These are phyloP conservation scores for Pseudogymnoascus sp. DNA, from an alignment of 2,329 filamentous ascomycete genomes.

Conservation along the genomic window DNA sequence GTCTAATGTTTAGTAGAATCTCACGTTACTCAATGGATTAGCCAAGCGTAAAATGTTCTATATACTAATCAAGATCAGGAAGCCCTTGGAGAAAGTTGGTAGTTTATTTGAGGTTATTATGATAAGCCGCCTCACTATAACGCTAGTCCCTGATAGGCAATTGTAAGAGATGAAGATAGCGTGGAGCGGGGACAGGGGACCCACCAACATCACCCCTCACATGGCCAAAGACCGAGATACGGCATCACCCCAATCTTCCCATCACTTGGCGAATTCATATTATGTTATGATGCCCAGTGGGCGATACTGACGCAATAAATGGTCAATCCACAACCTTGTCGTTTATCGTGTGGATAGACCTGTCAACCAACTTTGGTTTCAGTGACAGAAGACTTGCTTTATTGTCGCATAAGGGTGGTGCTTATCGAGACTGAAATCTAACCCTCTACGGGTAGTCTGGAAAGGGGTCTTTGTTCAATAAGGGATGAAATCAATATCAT, in stretches of 20 bases:
- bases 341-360: neutral
- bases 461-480: constrained; percentile 11
- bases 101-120: neutral
- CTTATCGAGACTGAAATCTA: neutral
- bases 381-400: neutral
- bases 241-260: neutral
- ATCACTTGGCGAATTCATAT: neutral
- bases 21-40: neutral
- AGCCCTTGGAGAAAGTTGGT: neutral
- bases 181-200: neutral
- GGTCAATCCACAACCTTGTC: neutral
- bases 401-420: neutral
- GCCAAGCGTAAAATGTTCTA: neutral
- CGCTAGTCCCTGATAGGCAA: neutral
- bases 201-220: neutral
- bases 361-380: neutral
- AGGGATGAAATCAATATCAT: constrained; percentile 15
- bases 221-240: neutral
- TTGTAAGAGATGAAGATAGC: neutral
- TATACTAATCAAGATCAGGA: neutral
- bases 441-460: neutral
- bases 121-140: neutral
- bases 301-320: neutral
- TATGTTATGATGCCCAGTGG: neutral
- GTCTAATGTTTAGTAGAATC: neutral